phyloP scores from a whole-genome alignment of 2,329 filamentous ascomycete genomes.

The Aspergillus brunneoviolaceus region DNA sequence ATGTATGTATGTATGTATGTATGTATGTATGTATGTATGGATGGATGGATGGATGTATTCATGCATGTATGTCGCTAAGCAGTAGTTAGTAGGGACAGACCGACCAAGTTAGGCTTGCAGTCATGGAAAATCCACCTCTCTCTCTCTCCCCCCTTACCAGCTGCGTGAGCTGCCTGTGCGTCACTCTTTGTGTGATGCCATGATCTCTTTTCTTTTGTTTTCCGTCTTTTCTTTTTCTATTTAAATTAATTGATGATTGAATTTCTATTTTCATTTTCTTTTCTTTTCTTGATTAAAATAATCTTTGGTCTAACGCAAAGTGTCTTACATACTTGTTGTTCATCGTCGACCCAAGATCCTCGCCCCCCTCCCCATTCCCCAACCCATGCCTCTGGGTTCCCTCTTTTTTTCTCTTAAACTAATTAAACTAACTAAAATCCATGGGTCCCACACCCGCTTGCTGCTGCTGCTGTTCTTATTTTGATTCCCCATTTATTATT shows the following conservation, averaged over 20 bases:
- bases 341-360: neutral
- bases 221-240: neutral
- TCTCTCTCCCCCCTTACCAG: neutral
- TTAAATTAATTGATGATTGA: neutral
- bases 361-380: neutral
- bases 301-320: neutral
- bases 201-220: conserved; percentile 8
- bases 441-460: neutral
- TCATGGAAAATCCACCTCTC: neutral
- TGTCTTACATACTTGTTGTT: neutral
- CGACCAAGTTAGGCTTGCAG: neutral
- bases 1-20: neutral
- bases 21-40: neutral
- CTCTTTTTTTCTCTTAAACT: conserved; percentile 6
- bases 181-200: neutral
- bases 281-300: neutral
- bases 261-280: neutral
- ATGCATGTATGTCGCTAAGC: conserved; percentile 5
- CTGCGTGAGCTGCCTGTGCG: neutral
- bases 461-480: conserved; percentile 4
- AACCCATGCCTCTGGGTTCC: neutral
- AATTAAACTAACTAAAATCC: neutral
- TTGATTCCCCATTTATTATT: neutral
- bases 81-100: neutral
- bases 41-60: conserved; percentile 2